Percentiles rank a stretch among this genome's conserved stretches.
These are phyloP conservation scores for Penicillium nucicola DNA, from an alignment of 495 filamentous ascomycete genomes.

Conservation along the genomic window DNA sequence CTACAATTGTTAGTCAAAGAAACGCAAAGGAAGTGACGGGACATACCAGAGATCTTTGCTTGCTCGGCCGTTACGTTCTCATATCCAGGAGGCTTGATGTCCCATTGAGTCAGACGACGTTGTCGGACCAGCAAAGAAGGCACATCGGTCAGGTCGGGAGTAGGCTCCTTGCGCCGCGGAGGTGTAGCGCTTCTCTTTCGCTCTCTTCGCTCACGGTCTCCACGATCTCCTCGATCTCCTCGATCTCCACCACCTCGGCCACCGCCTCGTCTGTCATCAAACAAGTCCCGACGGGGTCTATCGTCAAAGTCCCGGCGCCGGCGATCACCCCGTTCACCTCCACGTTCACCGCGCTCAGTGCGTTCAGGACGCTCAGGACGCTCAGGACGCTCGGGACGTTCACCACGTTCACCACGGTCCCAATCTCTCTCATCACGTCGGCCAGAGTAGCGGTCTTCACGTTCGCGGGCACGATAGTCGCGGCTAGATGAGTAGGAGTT, in stretches of 20 bases:
- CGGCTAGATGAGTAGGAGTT: conserved; percentile 89
- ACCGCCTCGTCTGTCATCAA: conserved; percentile 25
- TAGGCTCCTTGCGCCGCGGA: conserved; percentile 88
- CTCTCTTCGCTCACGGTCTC: conserved; percentile 53
- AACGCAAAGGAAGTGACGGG: background rate
- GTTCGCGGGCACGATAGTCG: conserved; percentile 85
- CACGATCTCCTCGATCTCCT: conserved; percentile 21
- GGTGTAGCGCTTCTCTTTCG: conserved; percentile 76
- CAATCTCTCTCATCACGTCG: conserved; percentile 48
- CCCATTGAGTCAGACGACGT: conserved; percentile 95
- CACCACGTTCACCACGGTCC: conserved; percentile 50
- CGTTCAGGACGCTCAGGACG: conserved; percentile 23
- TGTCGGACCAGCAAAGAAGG: conserved; percentile 75
- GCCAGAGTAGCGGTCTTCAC: conserved; percentile 76
- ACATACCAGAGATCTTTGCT: conserved; percentile 87
- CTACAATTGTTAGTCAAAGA: conserved; percentile 29
- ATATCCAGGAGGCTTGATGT: conserved; percentile 97
- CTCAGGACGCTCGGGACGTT: conserved; percentile 18
- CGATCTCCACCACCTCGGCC: conserved; percentile 25
- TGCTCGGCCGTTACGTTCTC: conserved; percentile 99
- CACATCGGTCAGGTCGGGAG: conserved; percentile 88
- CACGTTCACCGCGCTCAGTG: conserved; percentile 19
- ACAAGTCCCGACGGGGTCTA: conserved; percentile 26
- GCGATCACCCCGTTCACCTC: conserved; percentile 34
- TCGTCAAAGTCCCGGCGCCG: conserved; percentile 29